phyloP scores from a whole-genome alignment of 179 eudicot genomes.

The Camellia oleifera region DNA sequence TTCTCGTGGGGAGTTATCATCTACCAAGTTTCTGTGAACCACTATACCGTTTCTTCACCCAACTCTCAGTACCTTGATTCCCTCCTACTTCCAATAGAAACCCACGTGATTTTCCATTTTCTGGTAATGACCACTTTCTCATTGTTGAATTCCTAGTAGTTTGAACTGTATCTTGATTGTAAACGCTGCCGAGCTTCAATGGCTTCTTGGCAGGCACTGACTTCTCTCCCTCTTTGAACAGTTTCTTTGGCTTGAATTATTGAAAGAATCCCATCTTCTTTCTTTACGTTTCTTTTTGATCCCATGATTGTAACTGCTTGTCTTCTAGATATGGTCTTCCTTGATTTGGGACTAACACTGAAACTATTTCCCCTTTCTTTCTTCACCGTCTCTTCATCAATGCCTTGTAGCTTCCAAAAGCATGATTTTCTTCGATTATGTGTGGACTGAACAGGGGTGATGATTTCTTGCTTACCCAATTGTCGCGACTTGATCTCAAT shows the following conservation, averaged over 20 bases:
- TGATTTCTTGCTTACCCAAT: conserved; percentile 43
- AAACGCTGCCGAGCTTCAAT: conserved; percentile 60
- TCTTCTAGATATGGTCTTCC: conserved; percentile 33
- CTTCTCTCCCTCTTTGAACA: conserved; percentile 68
- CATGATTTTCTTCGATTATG: conserved; percentile 72
- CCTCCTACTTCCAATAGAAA: conserved; percentile 11
- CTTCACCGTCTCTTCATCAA: conserved; percentile 61
- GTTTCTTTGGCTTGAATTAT: conserved; percentile 78
- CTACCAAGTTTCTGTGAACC: conserved; percentile 18
- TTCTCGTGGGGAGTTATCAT: conserved; percentile 34
- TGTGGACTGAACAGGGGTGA: conserved; percentile 47
- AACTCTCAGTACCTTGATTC: conserved; percentile 24
- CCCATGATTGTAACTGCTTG: conserved; percentile 61
- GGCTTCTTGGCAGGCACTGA: conserved; percentile 59
- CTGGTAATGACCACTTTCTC: conserved; percentile 79
- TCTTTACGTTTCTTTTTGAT: conserved; percentile 60
- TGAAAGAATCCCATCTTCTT: conserved; percentile 50
- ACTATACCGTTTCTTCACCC: conserved; percentile 56
- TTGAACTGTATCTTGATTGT: conserved; percentile 47
- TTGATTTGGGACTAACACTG: conserved; percentile 67
- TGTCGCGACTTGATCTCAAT: conserved; percentile 15
- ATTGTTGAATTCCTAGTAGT: conserved; percentile 36
- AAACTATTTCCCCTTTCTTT: conserved; percentile 56
- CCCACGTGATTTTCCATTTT: conserved; percentile 41
- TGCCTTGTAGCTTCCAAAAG: conserved; percentile 72